These are phyloP conservation scores for Chrysanthemum makinoi DNA, from an alignment of 129 eudicot species.

Conservation along the genomic window DNA sequence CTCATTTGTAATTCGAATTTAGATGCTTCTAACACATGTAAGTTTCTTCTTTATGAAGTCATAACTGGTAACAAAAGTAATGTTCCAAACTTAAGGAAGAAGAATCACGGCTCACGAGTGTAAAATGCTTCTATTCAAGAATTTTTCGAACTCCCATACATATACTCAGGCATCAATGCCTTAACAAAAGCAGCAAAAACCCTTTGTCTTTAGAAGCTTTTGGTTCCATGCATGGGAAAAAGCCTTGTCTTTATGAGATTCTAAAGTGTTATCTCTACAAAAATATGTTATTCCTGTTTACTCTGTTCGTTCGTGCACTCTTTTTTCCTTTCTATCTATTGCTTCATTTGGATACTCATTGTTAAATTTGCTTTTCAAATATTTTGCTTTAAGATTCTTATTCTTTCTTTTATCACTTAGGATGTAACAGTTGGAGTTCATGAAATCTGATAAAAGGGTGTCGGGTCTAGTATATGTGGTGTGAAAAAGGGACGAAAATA, in stretches of 20 bases:
- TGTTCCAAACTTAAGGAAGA: conserved; percentile 35
- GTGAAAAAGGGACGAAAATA: too few species aligned
- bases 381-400: background rate
- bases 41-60: conserved; percentile 19
- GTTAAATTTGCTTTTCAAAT: background rate
- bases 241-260: conserved; percentile 22
- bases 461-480: background rate
- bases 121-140: conserved; percentile 21
- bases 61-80: conserved; percentile 9
- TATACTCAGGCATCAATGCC: conserved; percentile 31
- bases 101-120: conserved; percentile 23
- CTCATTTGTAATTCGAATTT: background rate
- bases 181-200: conserved; percentile 24
- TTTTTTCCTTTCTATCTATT: conserved; percentile 13
- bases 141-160: conserved; percentile 22
- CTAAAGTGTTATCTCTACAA: conserved; percentile 24
- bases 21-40: conserved; percentile 22
- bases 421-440: background rate
- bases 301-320: conserved; percentile 18
- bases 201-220: conserved; percentile 22
- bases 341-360: conserved; percentile 4
- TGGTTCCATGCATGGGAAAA: conserved; percentile 31
- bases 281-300: conserved; percentile 25
- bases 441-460: background rate
- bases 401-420: background rate